A percentile compares a stretch with the other conserved stretches of the same genome.
Evolutionary conservation across 108 stramenopile genomes (phyloP).

Genomic region (Cyclotella baltica): DNA sequence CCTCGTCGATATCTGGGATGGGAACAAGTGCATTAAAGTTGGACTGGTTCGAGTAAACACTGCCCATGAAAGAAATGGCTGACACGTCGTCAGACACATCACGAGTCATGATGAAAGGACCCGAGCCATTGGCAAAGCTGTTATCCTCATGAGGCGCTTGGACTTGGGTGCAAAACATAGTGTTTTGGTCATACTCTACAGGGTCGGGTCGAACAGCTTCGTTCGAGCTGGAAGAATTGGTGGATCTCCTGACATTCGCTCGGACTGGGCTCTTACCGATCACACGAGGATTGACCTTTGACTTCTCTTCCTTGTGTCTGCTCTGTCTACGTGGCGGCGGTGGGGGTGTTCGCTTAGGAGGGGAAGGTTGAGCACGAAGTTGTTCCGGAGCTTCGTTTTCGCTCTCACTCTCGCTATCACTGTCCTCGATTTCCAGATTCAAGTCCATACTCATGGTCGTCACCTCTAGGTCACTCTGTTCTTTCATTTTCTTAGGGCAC

Average conservation of each 20-base stretch:
- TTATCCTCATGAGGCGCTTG: background rate
- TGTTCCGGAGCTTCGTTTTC: background rate
- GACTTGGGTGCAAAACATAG: background rate
- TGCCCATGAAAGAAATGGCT: slow-evolving; percentile 29
- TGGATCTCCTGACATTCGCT: background rate
- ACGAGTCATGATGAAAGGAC: slow-evolving; percentile 11
- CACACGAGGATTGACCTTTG: slow-evolving; percentile 7
- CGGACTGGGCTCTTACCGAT: slow-evolving; percentile 8
- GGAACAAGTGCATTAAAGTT: slow-evolving; percentile 9
- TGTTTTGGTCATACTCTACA: background rate
- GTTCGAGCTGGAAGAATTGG: background rate
- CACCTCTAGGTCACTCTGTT: slow-evolving; percentile 20
- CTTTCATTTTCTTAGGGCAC: slow-evolving; percentile 31
- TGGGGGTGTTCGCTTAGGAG: slow-evolving; percentile 8
- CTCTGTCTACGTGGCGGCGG: slow-evolving; percentile 13
- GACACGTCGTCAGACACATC: slow-evolving; percentile 32
- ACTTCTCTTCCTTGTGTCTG: slow-evolving; percentile 5
- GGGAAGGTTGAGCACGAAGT: background rate
- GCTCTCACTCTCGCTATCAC: slow-evolving; percentile 7
- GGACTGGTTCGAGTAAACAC: slow-evolving; percentile 12
- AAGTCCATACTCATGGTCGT: slow-evolving; percentile 49
- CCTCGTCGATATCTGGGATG: background rate
- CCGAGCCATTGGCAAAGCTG: background rate
- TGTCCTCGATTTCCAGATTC: slow-evolving; percentile 41
- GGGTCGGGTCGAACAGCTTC: slow-evolving; percentile 15